Percentiles rank a stretch among this genome's conserved stretches.
These are phyloP conservation scores for Hydnomerulius pinastri DNA, from an alignment of 768 basidiomycete genomes.

Conservation along the genomic window DNA sequence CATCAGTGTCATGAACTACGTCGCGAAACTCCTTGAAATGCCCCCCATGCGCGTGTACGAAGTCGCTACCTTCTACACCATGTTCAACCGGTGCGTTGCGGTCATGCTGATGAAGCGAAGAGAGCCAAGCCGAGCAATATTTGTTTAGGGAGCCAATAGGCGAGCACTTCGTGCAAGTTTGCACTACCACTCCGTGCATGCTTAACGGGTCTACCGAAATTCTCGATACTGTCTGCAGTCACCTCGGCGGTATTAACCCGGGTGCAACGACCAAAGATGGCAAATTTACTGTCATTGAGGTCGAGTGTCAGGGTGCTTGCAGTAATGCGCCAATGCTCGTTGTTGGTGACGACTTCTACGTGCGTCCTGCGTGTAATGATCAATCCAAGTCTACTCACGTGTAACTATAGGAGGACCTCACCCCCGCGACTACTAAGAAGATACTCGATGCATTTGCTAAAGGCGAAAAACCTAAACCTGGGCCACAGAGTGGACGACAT, in stretches of 20 bases:
- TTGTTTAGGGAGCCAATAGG: slow-evolving; percentile 84
- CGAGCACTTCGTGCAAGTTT: slow-evolving; percentile 93
- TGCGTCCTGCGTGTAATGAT: slow-evolving; percentile 37
- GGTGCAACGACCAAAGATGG: slow-evolving; percentile 95
- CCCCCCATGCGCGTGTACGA: slow-evolving; percentile 99
- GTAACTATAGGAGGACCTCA: slow-evolving; percentile 73
- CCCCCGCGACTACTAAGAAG: slow-evolving; percentile 72
- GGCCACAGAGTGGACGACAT: slow-evolving; percentile 83
- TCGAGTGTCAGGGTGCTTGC: slow-evolving; percentile 98
- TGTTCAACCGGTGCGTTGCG: slow-evolving; percentile 91
- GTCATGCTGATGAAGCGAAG: not conserved
- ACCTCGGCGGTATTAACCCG: slow-evolving; percentile 81
- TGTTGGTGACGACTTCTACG: slow-evolving; percentile 96
- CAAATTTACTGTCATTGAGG: slow-evolving; percentile 97
- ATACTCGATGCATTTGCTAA: slow-evolving; percentile 77
- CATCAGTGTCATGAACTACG: slow-evolving; percentile 98
- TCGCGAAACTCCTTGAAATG: slow-evolving; percentile 91
- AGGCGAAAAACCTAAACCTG: slow-evolving; percentile 89
- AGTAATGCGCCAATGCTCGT: slow-evolving; percentile 98
- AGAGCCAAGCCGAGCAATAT: not conserved
- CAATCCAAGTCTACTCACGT: slow-evolving; percentile 9
- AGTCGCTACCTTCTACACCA: slow-evolving; percentile 99
- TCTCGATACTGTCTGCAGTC: slow-evolving; percentile 76
- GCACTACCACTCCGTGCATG: slow-evolving; percentile 99
- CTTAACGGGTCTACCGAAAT: slow-evolving; percentile 90